Evolutionary conservation across 2,329 filamentous ascomycete genomes (phyloP), one percentile per base, ranked within the genome.

Genomic region (Epichloe brachyelytri): DNA sequence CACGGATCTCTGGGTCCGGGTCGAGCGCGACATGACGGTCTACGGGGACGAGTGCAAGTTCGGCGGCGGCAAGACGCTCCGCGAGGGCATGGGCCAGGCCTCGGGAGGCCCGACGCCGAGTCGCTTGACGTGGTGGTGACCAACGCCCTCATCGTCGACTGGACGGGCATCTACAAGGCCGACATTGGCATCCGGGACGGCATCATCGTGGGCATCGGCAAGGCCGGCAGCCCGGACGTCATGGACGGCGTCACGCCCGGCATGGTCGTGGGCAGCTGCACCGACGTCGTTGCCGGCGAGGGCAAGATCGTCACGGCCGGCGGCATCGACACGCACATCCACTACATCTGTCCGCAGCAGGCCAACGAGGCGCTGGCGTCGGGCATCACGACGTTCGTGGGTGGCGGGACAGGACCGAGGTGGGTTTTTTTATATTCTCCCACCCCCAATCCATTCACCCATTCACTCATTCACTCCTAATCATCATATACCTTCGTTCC

Each of bases 41-140:
- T 94, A 95, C 63, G 91, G 91, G 8, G 91, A 97, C 56, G 91
- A 97, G 70, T 96, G 90, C 65, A 85, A 89, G 57, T 97, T 97
- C 67, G 91, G 91, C 15, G 91, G 91, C 43, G 91, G 91, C 45
- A 97, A 97, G 75, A 93, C 88, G 38, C 71, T 97, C 53, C 79
- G 91, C 54, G 91, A 97, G 66, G 91, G 91, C 34, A 97, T 97
- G 90, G 91, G 90, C 3, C 90, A 96, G 71, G 87, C 89, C 5
- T 85, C 83, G 22, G 90, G 88, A 77, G 87, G 43, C 69, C 77
- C 0, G 85, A 91, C 59, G 72, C 75, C 2, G 82, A 90, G 22
- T 81, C 80, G 22, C 70, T 96, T 53, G 91, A 97, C 64, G 78
- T 91, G 45, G 87, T 95, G 22, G 80, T 97, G 53, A 88, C 83